Percentiles rank a stretch among this genome's conserved stretches.
Evolutionary conservation across 1,284 basidiomycete species (phyloP).

Genomic region (Earliella scabrosa): DNA sequence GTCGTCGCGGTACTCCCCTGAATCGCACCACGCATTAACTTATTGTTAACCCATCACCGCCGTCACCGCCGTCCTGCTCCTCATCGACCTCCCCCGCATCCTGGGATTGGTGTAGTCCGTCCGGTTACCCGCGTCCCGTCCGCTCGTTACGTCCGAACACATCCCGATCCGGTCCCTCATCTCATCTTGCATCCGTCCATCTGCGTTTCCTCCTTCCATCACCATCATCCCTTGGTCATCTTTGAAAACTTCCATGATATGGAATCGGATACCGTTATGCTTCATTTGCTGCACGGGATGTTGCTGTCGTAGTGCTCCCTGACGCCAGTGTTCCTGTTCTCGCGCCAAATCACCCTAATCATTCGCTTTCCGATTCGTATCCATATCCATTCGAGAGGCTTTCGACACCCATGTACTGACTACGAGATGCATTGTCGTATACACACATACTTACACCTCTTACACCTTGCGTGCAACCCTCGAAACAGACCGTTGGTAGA

Average conservation of each 20-base stretch:
- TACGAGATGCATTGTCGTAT: conserved; percentile 17
- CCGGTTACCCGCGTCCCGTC: conserved; percentile 36
- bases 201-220: neutral
- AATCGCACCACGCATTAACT: conserved; percentile 28
- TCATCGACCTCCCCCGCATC: neutral
- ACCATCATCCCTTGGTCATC: neutral
- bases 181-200: conserved; percentile 1
- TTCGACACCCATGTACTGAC: conserved; percentile 16
- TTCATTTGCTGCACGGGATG: conserved; percentile 1
- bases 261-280: conserved; percentile 17
- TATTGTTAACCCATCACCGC: conserved; percentile 1
- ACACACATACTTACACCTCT: too few species aligned
- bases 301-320: conserved; percentile 1
- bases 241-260: conserved; percentile 4
- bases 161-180: conserved; percentile 3
- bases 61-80: neutral
- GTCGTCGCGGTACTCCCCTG: conserved; percentile 23
- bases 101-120: conserved; percentile 31
- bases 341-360: conserved; percentile 19
- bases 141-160: conserved; percentile 39
- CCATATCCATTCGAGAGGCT: conserved; percentile 20
- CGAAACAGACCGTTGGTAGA: neutral
- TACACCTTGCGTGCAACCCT: neutral
- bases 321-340: conserved; percentile 7
- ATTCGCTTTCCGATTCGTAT: conserved; percentile 17